phyloP scores from a whole-genome alignment of 2,329 filamentous ascomycete species.

The Penicillium sp. region DNA sequence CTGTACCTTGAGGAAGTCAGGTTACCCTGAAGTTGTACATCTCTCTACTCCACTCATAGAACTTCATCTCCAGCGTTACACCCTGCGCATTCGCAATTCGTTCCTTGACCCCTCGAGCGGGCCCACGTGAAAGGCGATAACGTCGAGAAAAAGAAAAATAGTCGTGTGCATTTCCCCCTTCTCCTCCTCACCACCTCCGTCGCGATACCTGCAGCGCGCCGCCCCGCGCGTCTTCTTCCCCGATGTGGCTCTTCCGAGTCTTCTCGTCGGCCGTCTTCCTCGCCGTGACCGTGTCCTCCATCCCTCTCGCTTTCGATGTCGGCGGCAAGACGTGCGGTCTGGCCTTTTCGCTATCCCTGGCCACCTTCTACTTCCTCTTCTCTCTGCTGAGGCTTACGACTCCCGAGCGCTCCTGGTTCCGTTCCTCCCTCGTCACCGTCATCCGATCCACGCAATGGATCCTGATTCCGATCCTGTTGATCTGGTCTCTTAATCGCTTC shows the following conservation, averaged over 20 bases:
- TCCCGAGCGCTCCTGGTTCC: slow-evolving; percentile 71
- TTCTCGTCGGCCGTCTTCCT: slow-evolving; percentile 82
- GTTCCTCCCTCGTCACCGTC: slow-evolving; percentile 67
- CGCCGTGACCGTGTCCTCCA: slow-evolving; percentile 87
- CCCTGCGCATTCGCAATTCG: not conserved
- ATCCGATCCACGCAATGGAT: slow-evolving; percentile 81
- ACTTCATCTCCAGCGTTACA: not conserved
- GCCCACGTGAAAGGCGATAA: slow-evolving; percentile 20
- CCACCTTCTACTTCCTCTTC: slow-evolving; percentile 86
- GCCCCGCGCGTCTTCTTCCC: slow-evolving; percentile 28
- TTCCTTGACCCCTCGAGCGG: slow-evolving; percentile 1
- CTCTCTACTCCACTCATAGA: not conserved
- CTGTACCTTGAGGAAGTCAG: not conserved
- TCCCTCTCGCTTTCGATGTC: slow-evolving; percentile 96
- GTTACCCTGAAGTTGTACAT: not conserved
- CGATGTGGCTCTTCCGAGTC: slow-evolving; percentile 81
- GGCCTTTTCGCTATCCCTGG: slow-evolving; percentile 86
- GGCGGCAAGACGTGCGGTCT: slow-evolving; percentile 91
- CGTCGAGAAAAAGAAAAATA: slow-evolving; percentile 19
- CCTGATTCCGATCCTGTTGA: slow-evolving; percentile 78
- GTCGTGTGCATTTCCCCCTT: slow-evolving; percentile 17
- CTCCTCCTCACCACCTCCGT: not conserved
- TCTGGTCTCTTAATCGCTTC: slow-evolving; percentile 94
- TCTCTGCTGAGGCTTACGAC: slow-evolving; percentile 77
- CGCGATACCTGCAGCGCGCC: slow-evolving; percentile 13